Evolutionary conservation across 1,284 basidiomycete species (phyloP), one percentile per base, ranked within the genome.

Genomic region (Malassezia arunalokei): DNA sequence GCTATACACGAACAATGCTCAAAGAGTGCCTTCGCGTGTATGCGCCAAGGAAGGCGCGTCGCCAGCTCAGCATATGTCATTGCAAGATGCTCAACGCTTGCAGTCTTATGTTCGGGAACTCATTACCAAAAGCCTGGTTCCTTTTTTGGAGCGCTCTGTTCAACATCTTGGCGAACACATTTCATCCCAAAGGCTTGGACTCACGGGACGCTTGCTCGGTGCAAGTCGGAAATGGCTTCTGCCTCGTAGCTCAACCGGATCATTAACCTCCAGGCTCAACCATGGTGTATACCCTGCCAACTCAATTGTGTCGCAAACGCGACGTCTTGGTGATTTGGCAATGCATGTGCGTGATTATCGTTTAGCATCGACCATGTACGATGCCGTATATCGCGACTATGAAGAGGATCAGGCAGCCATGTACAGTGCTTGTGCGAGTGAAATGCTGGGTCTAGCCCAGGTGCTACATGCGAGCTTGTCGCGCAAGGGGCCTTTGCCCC

Each of bases 101-200:
- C 83, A 83, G 0, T 80, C 82, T 40, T 89, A 96, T 62, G 80
- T 89, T 6, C 81, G 91, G 40, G 92, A 96, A 71, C 84, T 96
- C 61, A 80, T 89, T 2, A 83, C 85, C 4, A 88, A 89, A 81
- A 90, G 85, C 64, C 76, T 98, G 32, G 76, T 96, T 3, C 92
- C 92, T 0, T 95, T 86, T 84, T 90, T 98, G 87, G 92, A 98
- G 76, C 85, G 85, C 62, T 84, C 83, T 66, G 84, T 94, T 1
- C 71, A 89, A 42, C 87, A 94, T 54, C 94, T 89, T 86, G 94
- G 94, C 71, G 92, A 98, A 76, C 80, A 66, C 24, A 91, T 86
- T 66, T 82, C 84, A 15, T 85, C 86, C 14, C 87, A 84, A 20
- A 80, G 88, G 43, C 79, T 87, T 32, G 79, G 94, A 9, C 83